These are phyloP conservation scores for Metschnikowia sp. DNA, from an alignment of 805 yeast species.

Conservation along the genomic window DNA sequence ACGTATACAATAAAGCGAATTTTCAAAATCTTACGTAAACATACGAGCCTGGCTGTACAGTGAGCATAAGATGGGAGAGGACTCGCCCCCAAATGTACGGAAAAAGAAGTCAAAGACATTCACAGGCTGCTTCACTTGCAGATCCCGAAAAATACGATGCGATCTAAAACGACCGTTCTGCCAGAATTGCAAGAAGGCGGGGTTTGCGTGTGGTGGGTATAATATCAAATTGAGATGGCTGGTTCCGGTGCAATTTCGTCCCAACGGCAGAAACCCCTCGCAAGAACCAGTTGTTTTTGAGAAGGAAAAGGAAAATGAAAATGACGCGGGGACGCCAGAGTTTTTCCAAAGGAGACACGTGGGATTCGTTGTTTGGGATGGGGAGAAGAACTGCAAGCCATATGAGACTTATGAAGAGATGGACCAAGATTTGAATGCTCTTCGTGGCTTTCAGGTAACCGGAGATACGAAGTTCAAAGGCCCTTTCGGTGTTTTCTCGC, in stretches of 20 bases:
- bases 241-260: slow-evolving; percentile 40
- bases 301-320: slow-evolving; percentile 18
- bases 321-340: slow-evolving; percentile 24
- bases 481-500: slow-evolving; percentile 74
- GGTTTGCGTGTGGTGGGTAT: slow-evolving; percentile 75
- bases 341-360: slow-evolving; percentile 68
- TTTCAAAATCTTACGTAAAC: too few relatives aligned
- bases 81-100: not conserved
- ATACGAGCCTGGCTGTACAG: too few relatives aligned
- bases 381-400: slow-evolving; percentile 39
- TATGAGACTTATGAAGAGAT: slow-evolving; percentile 79
- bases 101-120: slow-evolving; percentile 54
- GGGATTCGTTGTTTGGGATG: slow-evolving; percentile 71
- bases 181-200: slow-evolving; percentile 63
- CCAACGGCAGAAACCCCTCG: slow-evolving; percentile 26
- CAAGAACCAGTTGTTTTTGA: slow-evolving; percentile 31
- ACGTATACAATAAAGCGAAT: not conserved
- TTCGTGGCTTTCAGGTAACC: slow-evolving; percentile 33
- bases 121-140: slow-evolving; percentile 86
- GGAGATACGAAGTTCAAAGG: slow-evolving; percentile 53
- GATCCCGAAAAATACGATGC: slow-evolving; percentile 77
- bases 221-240: slow-evolving; percentile 79
- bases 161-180: slow-evolving; percentile 72
- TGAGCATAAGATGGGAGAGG: not conserved
- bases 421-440: slow-evolving; percentile 58